A percentile compares a stretch with the other conserved stretches of the same genome.
Conservation (phyloP, 176 grass and related monocot genomes). For the Phragmites australis region DNA sequence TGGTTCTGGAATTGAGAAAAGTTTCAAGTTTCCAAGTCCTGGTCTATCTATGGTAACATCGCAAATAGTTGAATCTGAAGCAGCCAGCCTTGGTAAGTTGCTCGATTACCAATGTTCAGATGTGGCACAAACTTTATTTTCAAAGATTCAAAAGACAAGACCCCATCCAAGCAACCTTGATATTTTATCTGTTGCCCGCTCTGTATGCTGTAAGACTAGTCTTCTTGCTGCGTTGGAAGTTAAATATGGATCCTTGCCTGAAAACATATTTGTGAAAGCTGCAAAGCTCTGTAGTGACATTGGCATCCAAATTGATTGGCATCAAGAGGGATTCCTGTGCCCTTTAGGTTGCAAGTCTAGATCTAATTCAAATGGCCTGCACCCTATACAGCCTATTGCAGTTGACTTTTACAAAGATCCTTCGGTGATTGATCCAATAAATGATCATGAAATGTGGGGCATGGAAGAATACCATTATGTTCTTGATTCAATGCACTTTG, state of each 20-base stretch:
- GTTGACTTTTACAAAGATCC: constrained; percentile 27
- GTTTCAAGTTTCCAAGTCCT: constrained; percentile 53
- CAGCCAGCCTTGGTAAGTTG: constrained; percentile 57
- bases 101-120: constrained; percentile 68
- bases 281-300: constrained; percentile 92
- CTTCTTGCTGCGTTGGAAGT: constrained; percentile 70
- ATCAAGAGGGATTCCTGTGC: constrained; percentile 82
- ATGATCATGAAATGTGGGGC: constrained; percentile 44
- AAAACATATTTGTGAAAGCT: constrained; percentile 86
- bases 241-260: constrained; percentile 78
- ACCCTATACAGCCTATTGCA: constrained; percentile 48
- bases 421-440: constrained; percentile 39
- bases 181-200: constrained; percentile 78
- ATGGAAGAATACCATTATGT: constrained; percentile 83
- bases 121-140: constrained; percentile 73
- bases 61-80: constrained; percentile 53
- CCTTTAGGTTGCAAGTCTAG: constrained; percentile 75
- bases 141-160: constrained; percentile 82
- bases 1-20: constrained; percentile 52
- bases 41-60: constrained; percentile 39
- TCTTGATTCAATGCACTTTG: constrained; percentile 72
- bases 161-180: constrained; percentile 82
- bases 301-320: constrained; percentile 85
- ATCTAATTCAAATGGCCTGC: constrained; percentile 43
- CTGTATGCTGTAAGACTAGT: constrained; percentile 75